Evolutionary conservation across 176 grass and related monocot species (phyloP).

Genomic region (Triticum urartu): DNA sequence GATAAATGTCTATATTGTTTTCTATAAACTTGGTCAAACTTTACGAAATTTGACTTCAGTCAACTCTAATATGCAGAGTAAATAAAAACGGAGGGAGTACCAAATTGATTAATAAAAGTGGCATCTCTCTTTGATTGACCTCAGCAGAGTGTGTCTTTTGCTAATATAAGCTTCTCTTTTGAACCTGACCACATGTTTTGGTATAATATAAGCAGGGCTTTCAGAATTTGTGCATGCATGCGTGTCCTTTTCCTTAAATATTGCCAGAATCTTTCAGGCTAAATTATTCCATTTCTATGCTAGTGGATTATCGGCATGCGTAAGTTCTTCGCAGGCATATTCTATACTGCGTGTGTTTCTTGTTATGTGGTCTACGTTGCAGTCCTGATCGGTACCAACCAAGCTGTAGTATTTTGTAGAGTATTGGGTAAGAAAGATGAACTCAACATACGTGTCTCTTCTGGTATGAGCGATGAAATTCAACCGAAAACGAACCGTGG

Average conservation of each 20-base stretch:
- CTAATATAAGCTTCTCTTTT: not conserved
- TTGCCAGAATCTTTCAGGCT: conserved; percentile 24
- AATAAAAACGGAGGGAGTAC: not conserved
- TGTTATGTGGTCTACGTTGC: conserved; percentile 4
- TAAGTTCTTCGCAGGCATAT: conserved; percentile 33
- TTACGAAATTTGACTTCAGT: no score
- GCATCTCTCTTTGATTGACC: conserved; percentile 34
- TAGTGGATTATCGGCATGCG: conserved; percentile 32
- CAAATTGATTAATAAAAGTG: conserved; percentile 37
- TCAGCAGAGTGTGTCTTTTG: conserved; percentile 21
- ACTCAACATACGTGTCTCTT: not conserved
- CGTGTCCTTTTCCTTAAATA: conserved; percentile 31
- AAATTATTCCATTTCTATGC: conserved; percentile 25
- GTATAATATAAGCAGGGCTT: conserved; percentile 25
- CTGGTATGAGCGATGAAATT: not conserved
- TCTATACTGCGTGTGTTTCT: conserved; percentile 4
- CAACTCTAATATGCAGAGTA: no score
- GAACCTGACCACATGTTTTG: conserved; percentile 32
- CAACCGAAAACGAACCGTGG: not conserved
- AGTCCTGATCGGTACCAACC: not conserved
- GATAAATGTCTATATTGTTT: no score
- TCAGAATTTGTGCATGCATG: conserved; percentile 34
- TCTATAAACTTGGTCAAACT: no score
- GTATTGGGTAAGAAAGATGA: not conserved
- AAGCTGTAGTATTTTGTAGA: not conserved